Conservation (phyloP, 2,329 filamentous ascomycete genomes). For the Oidium heveae region DNA sequence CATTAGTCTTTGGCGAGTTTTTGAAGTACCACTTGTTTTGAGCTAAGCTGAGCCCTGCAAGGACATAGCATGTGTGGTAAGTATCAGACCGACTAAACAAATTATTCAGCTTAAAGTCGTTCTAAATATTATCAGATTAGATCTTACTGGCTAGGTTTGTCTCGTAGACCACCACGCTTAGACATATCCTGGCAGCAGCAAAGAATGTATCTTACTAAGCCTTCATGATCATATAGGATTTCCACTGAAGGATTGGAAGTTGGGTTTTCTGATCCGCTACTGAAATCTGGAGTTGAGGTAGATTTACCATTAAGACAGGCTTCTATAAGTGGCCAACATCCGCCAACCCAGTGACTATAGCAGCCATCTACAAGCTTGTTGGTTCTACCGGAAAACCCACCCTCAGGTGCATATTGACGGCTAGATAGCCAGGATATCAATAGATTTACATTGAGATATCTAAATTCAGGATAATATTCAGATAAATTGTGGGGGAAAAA, state of each 20-base stretch:
- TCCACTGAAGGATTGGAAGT: slow-evolving; percentile 9
- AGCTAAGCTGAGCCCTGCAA: slow-evolving; percentile 61
- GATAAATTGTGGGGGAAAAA: neutral
- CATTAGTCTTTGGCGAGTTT: slow-evolving; percentile 13
- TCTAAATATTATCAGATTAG: neutral
- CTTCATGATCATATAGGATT: slow-evolving; percentile 56
- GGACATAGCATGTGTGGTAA: slow-evolving; percentile 82
- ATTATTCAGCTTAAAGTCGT: slow-evolving; percentile 2
- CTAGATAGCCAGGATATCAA: slow-evolving; percentile 74
- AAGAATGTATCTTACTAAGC: slow-evolving; percentile 69
- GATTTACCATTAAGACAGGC: slow-evolving; percentile 38
- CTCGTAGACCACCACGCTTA: slow-evolving; percentile 55
- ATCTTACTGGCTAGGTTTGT: slow-evolving; percentile 73
- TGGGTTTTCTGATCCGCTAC: neutral
- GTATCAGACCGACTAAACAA: slow-evolving; percentile 44
- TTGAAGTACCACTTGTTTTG: slow-evolving; percentile 39
- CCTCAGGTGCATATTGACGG: slow-evolving; percentile 73
- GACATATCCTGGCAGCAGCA: slow-evolving; percentile 58
- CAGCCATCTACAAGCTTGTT: slow-evolving; percentile 97
- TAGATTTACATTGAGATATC: slow-evolving; percentile 49
- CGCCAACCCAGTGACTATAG: slow-evolving; percentile 94
- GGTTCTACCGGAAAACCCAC: slow-evolving; percentile 76
- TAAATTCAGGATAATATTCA: slow-evolving; percentile 14
- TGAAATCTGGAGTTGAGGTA: slow-evolving; percentile 2
- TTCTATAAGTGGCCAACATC: slow-evolving; percentile 80